Conservation (phyloP, 306 rosid species). For the Trichosanthes truncata region DNA sequence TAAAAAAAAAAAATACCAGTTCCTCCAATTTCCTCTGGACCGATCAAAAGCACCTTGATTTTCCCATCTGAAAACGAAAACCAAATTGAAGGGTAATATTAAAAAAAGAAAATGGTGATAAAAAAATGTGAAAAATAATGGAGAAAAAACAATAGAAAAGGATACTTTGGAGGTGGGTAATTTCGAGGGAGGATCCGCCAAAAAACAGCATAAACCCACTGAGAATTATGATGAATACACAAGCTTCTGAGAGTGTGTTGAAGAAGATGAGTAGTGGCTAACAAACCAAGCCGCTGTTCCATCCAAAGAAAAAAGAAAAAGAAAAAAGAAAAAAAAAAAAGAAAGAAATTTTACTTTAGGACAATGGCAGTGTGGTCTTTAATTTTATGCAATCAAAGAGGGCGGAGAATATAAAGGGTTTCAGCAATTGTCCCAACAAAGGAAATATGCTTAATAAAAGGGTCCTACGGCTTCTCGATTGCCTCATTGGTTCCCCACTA, state of each 20-base stretch:
- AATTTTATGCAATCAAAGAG: neutral
- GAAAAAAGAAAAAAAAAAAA: neutral
- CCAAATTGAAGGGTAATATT: too few relatives aligned
- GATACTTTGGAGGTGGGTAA: constrained; percentile 20
- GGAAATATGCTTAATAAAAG: neutral
- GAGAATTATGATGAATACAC: constrained; percentile 15
- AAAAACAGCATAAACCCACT: constrained; percentile 18
- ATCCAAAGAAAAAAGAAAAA: neutral
- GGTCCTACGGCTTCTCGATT: neutral
- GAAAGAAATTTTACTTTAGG: too few relatives aligned
- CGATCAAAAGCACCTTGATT: constrained; percentile 88
- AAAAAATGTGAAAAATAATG: neutral
- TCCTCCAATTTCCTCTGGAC: constrained; percentile 98
- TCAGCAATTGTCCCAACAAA: neutral
- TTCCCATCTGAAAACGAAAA: constrained; percentile 61
- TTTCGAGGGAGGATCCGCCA: constrained; percentile 17
- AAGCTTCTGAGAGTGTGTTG: constrained; percentile 18
- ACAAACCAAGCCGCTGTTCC: constrained; percentile 9
- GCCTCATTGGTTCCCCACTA: neutral
- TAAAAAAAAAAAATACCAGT: constrained; percentile 40
- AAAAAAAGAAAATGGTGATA: too few relatives aligned
- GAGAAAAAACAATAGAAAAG: neutral
- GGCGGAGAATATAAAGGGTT: neutral
- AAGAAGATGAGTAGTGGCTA: constrained; percentile 19
- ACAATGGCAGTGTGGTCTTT: neutral